Base-by-base conservation (phyloP, 2,329 filamentous ascomycete genomes). In the Triangularia verruculosa region DNA sequence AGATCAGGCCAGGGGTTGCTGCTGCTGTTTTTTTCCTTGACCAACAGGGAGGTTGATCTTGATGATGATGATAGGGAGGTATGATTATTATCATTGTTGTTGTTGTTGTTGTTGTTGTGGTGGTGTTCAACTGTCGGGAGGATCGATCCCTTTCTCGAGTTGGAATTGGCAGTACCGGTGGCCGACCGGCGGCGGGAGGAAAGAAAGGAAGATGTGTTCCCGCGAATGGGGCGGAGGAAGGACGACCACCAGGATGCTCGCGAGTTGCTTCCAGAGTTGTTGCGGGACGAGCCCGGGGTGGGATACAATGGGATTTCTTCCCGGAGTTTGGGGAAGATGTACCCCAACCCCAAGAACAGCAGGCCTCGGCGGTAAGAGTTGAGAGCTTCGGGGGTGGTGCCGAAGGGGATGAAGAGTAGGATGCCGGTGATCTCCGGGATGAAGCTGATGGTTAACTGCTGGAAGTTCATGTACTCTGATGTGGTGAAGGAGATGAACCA, bases 331-430 rank as follows among this genome's bases (percentile, higher is more conserved):
- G 82, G 79, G 64, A 82, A 83, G 17, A 81, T 15, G 25, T 65
- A 74, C 28, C 78, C 80, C 1, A 84, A 69, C 0, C 82, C 80
- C 25, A 81, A 2, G 7, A 64, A 66, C 5, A 83, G 69, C 5
- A 80, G 68, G 5, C 71, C 67, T 1, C 66, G 59, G 20, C 82
- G 77, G 71, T 86, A 86, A 59, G 75, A 75, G 62, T 82, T 82
- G 64, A 80, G 74, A 11, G 82, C 82, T 28, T 86, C 83, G 25
- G 77, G 78, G n/a, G 81, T 84, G 63, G 79, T 79, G 54, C 85
- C 84, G 61, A 86, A 87, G 72, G 84, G 85, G 28, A 79, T 51
- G 51, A 86, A 82, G 56, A 86, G 77, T 55, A 80, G 76, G 1
- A 82, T 69, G 4, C 78, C 74, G 2, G 82, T 79, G 2, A 82